These are phyloP conservation scores for Sphagnum contortum DNA, from an alignment of 225 moss, liverwort and hornwort species.

Conservation along the genomic window DNA sequence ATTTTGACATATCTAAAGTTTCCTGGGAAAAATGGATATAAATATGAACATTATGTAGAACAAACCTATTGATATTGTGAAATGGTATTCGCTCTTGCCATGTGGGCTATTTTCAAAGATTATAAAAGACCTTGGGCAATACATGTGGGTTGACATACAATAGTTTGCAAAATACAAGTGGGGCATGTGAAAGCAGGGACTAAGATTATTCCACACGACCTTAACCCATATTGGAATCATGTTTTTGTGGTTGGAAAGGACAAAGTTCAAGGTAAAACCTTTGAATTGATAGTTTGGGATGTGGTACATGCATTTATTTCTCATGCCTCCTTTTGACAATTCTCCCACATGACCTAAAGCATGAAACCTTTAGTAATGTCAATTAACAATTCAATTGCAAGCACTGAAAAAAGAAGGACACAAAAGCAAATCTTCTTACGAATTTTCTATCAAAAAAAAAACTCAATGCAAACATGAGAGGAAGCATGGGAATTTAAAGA, in stretches of 20 bases:
- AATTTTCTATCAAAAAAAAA: background rate
- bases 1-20: background rate
- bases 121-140: conserved; percentile 92
- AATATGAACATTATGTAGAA: too few species aligned
- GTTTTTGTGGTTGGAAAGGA: conserved; percentile 91
- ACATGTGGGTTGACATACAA: conserved; percentile 2
- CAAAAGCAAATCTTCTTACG: background rate
- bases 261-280: conserved; percentile 57
- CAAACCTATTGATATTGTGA: conserved; percentile 18
- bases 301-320: conserved; percentile 24
- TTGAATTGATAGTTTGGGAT: conserved; percentile 87
- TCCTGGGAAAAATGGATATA: too few species aligned
- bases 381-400: too few species aligned
- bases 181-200: conserved; percentile 65
- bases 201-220: conserved; percentile 43
- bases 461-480: background rate
- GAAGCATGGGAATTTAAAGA: too few species aligned
- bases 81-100: conserved; percentile 76
- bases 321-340: background rate
- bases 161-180: conserved; percentile 73
- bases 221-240: conserved; percentile 86
- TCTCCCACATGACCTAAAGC: too few species aligned
- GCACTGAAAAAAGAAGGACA: background rate
- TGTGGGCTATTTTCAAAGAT: conserved; percentile 73
- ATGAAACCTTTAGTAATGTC: too few species aligned